Conservation (phyloP, 352 stramenopile genomes). For the Phytophthora cactorum region DNA sequence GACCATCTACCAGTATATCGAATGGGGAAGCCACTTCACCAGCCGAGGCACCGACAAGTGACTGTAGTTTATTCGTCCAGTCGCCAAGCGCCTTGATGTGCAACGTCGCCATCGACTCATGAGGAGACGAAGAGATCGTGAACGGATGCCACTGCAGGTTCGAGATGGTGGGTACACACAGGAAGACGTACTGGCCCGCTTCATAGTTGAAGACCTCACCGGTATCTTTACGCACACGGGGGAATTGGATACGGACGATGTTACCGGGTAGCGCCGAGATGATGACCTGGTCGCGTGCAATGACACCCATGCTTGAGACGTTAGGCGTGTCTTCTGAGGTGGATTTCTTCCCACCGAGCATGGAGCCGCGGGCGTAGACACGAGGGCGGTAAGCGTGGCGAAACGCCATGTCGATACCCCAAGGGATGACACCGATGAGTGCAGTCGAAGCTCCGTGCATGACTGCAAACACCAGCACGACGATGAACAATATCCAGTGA, state of each 20-base stretch:
- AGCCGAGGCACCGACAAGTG: conserved; percentile 6
- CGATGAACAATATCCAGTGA: conserved; percentile 61
- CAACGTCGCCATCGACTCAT: conserved; percentile 68
- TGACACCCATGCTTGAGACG: conserved; percentile 31
- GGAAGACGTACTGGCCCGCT: conserved; percentile 75
- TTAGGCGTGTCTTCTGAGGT: conserved; percentile 18
- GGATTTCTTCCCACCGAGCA: conserved; percentile 24
- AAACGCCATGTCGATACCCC: conserved; percentile 45
- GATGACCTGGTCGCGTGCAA: conserved; percentile 28
- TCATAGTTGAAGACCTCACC: conserved; percentile 41
- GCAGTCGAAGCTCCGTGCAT: conserved; percentile 48
- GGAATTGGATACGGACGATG: conserved; percentile 50
- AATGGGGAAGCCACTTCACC: conserved; percentile 14
- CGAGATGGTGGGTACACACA: conserved; percentile 76
- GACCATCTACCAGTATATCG: conserved; percentile 53
- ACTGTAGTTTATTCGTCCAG: conserved; percentile 59
- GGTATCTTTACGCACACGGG: conserved; percentile 41
- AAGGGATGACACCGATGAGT: conserved; percentile 40
- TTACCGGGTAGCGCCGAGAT: conserved; percentile 25
- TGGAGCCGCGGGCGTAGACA: conserved; percentile 20
- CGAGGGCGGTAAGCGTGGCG: conserved; percentile 37
- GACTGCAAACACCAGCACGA: conserved; percentile 45
- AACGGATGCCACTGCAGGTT: conserved; percentile 88
- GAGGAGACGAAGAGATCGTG: conserved; percentile 75
- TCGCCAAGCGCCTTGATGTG: conserved; percentile 68